Evolutionary conservation across 345 rosid species (phyloP), one percentile per base, ranked within the genome.

Genomic region (Viola odorata): DNA sequence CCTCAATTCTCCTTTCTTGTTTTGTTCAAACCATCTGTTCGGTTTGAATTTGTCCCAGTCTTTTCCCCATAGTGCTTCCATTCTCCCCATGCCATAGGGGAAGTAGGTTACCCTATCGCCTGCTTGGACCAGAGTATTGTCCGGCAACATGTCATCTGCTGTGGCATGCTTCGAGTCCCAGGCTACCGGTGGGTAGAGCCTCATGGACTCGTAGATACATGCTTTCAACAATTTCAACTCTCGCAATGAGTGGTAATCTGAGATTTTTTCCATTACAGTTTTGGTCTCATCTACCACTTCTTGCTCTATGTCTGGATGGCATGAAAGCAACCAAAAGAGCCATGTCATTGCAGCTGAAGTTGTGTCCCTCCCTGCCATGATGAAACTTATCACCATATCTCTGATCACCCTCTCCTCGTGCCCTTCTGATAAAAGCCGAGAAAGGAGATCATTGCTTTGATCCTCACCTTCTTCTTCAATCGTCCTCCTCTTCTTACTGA

Each of bases 31-130:
- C 97, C 97, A 87, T 13, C 96, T 72, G 55, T 67, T 68, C 5
- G 94, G 97, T 62, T 75, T 76, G 80, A 85, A 91, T 64, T 84
- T 67, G 50, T 57, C 54, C 74, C 86, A 60, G 55, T 87, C 86
- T 65, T 66, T 57, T 11, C 97, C 92, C 97, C 97, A 91, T 47
- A 87, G 55, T 40, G 77, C 75, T 41, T 91, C 89, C 89, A 85
- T 84, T 73, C 97, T 80, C 56, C 97, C 96, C 97, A 85, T 85
- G 15, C 96, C 97, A 48, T 87, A 91, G 0, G 90, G 96, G 53
- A 87, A 84, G 61, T 82, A 91, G 3, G 96, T 91, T 7, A 91
- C 97, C 53, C 97, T 81, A 49, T 87, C 92, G 47, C 97, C 97
- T 0, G 89, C 83, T 61, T 56, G 76, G 38, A 91, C 84, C 0